These are phyloP conservation scores for Phyllostachys edulis DNA, from an alignment of 176 grass and related monocot species.

Conservation along the genomic window DNA sequence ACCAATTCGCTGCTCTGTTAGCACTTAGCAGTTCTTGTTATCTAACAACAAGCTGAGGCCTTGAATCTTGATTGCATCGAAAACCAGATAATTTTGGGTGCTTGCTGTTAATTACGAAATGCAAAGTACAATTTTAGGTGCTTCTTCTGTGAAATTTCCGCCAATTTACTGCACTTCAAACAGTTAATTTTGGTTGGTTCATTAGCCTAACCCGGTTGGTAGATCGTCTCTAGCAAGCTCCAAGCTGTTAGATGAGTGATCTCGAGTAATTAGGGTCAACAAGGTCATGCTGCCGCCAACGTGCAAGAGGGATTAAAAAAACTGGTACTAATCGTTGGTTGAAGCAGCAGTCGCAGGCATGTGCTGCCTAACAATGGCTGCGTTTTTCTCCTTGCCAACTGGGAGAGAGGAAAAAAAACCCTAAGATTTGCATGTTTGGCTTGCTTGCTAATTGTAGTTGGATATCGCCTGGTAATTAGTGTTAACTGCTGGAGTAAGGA, in stretches of 20 bases:
- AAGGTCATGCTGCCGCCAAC: constrained; percentile 18
- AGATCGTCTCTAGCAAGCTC: not conserved
- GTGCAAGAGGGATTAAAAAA: constrained; percentile 7
- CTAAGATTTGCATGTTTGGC: not conserved
- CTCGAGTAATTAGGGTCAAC: constrained; percentile 11
- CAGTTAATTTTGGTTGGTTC: not conserved
- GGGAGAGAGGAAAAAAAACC: not conserved
- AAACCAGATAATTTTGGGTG: not conserved
- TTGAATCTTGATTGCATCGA: constrained; percentile 1
- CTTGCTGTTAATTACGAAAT: not conserved
- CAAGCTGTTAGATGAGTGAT: constrained; percentile 1
- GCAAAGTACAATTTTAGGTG: not conserved
- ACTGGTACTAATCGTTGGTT: constrained; percentile 1
- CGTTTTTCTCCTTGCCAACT: not conserved
- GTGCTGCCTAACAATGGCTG: constrained; percentile 28
- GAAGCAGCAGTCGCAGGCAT: not conserved
- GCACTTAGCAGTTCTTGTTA: not conserved
- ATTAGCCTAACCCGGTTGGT: not conserved
- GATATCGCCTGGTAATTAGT: not conserved
- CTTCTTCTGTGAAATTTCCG: not conserved
- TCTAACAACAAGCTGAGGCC: not conserved
- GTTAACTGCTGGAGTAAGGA: not conserved
- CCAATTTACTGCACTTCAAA: not conserved
- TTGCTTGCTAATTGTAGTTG: constrained; percentile 18
- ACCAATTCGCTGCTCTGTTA: not conserved